These are phyloP conservation scores for Ziziphus jujuba DNA, from an alignment of 306 rosid genomes.

Conservation along the genomic window DNA sequence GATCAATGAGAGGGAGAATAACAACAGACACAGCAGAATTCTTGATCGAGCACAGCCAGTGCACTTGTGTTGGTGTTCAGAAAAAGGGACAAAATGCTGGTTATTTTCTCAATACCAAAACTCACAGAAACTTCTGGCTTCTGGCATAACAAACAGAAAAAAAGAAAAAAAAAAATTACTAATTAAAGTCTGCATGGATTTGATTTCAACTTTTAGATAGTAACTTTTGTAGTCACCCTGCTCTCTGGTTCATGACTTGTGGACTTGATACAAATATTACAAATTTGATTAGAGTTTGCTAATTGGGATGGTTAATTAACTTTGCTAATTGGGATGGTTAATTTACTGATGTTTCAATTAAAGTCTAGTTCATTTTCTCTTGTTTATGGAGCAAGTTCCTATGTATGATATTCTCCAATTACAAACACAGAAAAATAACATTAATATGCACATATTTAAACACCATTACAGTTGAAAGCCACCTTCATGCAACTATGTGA, in stretches of 20 bases:
- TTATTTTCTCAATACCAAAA: conserved; percentile 74
- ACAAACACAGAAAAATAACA: background rate
- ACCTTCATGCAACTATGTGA: background rate
- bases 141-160: no score
- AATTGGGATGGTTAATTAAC: background rate
- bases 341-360: background rate
- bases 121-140: conserved; percentile 89
- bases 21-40: conserved; percentile 73
- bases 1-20: conserved; percentile 44
- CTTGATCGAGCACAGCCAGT: conserved; percentile 71
- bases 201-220: background rate
- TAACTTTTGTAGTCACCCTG: background rate
- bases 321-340: background rate
- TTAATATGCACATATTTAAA: conserved; percentile 15
- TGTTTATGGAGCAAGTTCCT: conserved; percentile 6
- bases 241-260: background rate
- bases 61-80: conserved; percentile 81
- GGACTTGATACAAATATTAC: background rate
- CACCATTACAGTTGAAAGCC: conserved; percentile 8
- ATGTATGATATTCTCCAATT: conserved; percentile 1
- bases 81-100: conserved; percentile 83
- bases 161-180: background rate
- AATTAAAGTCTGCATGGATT: background rate
- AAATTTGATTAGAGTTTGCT: conserved; percentile 4
- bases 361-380: background rate